Conservation (phyloP, 2,329 filamentous ascomycete species). For the Xylaria polymorpha region DNA sequence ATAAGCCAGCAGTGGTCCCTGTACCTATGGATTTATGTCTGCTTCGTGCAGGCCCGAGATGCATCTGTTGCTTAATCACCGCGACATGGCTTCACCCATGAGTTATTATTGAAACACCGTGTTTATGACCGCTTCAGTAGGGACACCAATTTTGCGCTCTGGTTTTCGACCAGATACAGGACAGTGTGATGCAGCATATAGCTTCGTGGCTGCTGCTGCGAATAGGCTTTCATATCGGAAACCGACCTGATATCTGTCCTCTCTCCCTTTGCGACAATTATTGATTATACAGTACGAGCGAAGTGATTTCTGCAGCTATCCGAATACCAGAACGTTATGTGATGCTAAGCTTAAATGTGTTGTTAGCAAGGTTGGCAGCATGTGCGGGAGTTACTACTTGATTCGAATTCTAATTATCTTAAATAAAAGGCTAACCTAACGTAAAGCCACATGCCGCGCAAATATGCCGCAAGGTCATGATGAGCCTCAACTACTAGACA, state of each 20-base stretch:
- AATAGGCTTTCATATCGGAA: background rate
- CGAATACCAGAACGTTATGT: background rate
- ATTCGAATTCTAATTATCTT: background rate
- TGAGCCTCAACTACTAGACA: background rate
- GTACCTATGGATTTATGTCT: background rate
- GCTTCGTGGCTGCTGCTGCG: constrained; percentile 21
- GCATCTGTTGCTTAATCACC: background rate
- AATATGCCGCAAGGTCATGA: background rate
- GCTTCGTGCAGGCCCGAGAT: background rate
- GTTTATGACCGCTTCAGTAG: background rate
- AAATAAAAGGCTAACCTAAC: background rate
- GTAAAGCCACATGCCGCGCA: background rate
- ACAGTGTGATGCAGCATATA: background rate
- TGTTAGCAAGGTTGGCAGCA: too few species aligned
- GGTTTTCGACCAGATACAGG: background rate
- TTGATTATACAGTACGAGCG: too few species aligned
- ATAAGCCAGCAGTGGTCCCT: background rate
- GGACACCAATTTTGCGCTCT: background rate
- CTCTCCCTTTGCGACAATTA: background rate
- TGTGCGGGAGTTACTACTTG: background rate
- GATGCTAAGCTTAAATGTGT: background rate
- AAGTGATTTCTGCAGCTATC: background rate
- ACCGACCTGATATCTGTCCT: background rate
- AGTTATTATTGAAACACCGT: background rate
- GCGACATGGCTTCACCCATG: background rate